phyloP scores from a whole-genome alignment of 2,329 filamentous ascomycete species.

The Neurospora sp. region DNA sequence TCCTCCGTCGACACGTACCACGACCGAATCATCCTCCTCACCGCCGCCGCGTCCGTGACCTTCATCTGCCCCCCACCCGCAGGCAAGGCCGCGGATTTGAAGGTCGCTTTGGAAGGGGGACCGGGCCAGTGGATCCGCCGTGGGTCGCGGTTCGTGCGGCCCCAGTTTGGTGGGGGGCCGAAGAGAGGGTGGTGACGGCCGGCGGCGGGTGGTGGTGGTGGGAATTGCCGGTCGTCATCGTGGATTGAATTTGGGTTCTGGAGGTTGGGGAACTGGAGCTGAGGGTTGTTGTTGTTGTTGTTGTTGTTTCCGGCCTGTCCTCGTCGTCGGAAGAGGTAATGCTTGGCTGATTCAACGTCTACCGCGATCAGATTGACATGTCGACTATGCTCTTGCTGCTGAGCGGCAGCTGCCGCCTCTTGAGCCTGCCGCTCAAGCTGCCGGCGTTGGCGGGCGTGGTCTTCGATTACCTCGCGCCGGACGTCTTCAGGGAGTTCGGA shows the following conservation, averaged over 20 bases:
- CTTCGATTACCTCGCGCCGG: constrained; percentile 65
- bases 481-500: constrained; percentile 76
- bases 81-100: constrained; percentile 31
- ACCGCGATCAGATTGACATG: neutral
- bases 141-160: neutral
- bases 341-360: neutral
- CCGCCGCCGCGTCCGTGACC: constrained; percentile 32
- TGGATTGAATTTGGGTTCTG: neutral
- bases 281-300: constrained; percentile 14
- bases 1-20: constrained; percentile 66
- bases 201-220: constrained; percentile 1
- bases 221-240: constrained; percentile 1
- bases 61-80: neutral
- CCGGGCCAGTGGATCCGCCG: constrained; percentile 35
- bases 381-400: neutral
- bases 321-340: neutral
- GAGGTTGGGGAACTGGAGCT: constrained; percentile 20
- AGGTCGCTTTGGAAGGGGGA: constrained; percentile 35
- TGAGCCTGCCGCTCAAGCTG: constrained; percentile 42
- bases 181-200: constrained; percentile 4
- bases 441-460: constrained; percentile 53
- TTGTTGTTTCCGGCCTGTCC: neutral
- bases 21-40: constrained; percentile 62
- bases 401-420: neutral
- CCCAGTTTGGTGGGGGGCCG: neutral